Base-by-base conservation (phyloP, 495 filamentous ascomycete species). In the Neurospora sp. region DNA sequence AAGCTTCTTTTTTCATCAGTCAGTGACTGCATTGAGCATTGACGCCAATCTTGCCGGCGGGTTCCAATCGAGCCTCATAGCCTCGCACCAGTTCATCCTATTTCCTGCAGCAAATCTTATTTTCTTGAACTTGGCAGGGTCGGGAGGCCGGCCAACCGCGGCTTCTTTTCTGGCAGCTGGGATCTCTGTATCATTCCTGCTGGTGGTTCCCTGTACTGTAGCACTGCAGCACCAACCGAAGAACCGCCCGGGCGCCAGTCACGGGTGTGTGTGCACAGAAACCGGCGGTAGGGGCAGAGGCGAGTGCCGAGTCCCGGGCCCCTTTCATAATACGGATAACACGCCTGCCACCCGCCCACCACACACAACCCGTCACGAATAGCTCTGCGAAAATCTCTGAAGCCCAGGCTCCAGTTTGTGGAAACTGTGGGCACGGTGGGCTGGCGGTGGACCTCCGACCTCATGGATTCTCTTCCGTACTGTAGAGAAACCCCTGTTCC, bases 301-400 rank as follows among this genome's bases (percentile, higher is more conserved):
- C 40, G 71, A 72, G 71, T 69, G 71, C 71, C 71, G 71, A 72
- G 71, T 69, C 71, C 71, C 40, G 44, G 41, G 71, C 54, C 27
- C 54, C 54, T 66, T 66, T 66, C 54, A 66, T 35, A 62, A 62
- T 12, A 31, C 54, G 11, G 46, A 54, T 23, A 59, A 59, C 48
- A 59, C 10, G 48, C 48, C 48, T 12, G 48, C 48, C 48, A 59
- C 14, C 48, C 27, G 48, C 27, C 23, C 54, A 35, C 23, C 54
- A 66, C 54, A 31, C 54, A 62, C 14, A 31, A 62, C 54, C 54
- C 54, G 54, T 62, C 23, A 16, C 54, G 12, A 18, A 62, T 35
- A 12, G 23, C 27, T 66, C 54, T 66, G 54, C 54, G 27, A 66
- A 66, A 66, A 66, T 66, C 54, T 66, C 54, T 66, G 12, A 66